phyloP scores from a whole-genome alignment of 805 yeast genomes.

The Pichia pseudocactophila region DNA sequence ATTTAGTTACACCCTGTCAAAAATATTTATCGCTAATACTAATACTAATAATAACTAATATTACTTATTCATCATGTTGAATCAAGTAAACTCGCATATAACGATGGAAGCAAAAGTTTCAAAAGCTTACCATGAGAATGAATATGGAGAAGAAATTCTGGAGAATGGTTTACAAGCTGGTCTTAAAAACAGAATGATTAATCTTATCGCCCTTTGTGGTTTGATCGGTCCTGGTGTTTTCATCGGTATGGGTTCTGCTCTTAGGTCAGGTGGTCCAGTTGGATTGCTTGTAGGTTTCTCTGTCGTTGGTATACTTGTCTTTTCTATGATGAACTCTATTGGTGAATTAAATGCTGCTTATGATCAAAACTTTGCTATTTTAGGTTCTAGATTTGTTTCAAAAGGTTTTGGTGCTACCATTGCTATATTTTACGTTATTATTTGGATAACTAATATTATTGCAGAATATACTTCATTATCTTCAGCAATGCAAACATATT shows the following conservation, averaged over 20 bases:
- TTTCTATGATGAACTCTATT: slow-evolving; percentile 45
- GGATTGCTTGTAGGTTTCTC: slow-evolving; percentile 42
- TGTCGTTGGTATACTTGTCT: slow-evolving; percentile 43
- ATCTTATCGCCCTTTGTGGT: slow-evolving; percentile 30
- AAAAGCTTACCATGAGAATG: slow-evolving; percentile 11
- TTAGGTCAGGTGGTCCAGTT: slow-evolving; percentile 44
- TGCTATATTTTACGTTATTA: slow-evolving; percentile 43
- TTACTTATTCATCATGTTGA: slow-evolving; percentile 3
- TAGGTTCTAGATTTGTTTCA: slow-evolving; percentile 43
- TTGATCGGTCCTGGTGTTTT: slow-evolving; percentile 54
- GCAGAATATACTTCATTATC: slow-evolving; percentile 48
- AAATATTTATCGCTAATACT: no score
- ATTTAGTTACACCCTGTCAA: no score
- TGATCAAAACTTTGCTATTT: slow-evolving; percentile 45
- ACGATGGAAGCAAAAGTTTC: slow-evolving; percentile 11
- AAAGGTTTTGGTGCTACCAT: slow-evolving; percentile 50
- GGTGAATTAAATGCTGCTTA: slow-evolving; percentile 49
- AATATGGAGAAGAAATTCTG: slow-evolving; percentile 13
- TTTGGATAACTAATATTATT: slow-evolving; percentile 49
- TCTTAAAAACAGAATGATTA: slow-evolving; percentile 17
- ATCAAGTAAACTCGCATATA: slow-evolving; percentile 4
- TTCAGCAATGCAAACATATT: slow-evolving; percentile 40
- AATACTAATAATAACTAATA: no score
- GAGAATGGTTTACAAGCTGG: slow-evolving; percentile 16
- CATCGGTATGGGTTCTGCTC: slow-evolving; percentile 41